These are phyloP conservation scores for Chaetomium sp. DNA, from an alignment of 2,329 filamentous ascomycete species.

Conservation along the genomic window DNA sequence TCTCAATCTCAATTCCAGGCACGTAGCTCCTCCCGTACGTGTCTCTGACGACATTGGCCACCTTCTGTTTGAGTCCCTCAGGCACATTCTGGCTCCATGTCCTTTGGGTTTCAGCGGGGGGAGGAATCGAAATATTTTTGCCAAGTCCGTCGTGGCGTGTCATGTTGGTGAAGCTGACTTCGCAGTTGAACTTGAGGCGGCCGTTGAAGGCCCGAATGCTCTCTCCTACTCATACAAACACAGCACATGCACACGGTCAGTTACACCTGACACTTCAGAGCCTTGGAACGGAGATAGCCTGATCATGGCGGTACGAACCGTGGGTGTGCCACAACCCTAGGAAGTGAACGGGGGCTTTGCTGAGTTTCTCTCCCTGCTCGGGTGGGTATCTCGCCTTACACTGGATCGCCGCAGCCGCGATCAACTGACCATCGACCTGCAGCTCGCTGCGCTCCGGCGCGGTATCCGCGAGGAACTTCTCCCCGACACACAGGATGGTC, in stretches of 20 bases:
- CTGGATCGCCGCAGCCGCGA: not conserved
- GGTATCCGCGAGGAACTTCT: not conserved
- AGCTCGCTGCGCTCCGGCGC: not conserved
- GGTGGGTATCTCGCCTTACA: not conserved
- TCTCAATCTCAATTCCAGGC: not conserved
- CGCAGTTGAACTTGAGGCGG: not conserved
- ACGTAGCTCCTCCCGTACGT: not conserved
- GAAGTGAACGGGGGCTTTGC: not conserved
- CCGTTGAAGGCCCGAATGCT: not conserved
- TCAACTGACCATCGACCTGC: not conserved
- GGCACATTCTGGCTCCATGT: not conserved
- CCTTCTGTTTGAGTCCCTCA: not conserved
- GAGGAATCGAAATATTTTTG: not conserved
- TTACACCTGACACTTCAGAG: not conserved
- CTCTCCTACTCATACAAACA: not conserved
- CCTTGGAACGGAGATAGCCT: not conserved
- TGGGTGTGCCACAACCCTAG: not conserved
- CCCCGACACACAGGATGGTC: not conserved
- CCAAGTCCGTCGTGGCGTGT: not conserved
- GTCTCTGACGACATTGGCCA: not conserved
- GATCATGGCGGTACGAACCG: not conserved
- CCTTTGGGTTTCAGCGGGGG: not conserved
- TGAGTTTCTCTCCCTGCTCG: not conserved
- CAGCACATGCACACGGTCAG: not conserved
- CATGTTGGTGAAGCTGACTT: constrained; percentile 2